These are phyloP conservation scores for Colletotrichum limetticola DNA, from an alignment of 2,329 filamentous ascomycete genomes.

Conservation along the genomic window DNA sequence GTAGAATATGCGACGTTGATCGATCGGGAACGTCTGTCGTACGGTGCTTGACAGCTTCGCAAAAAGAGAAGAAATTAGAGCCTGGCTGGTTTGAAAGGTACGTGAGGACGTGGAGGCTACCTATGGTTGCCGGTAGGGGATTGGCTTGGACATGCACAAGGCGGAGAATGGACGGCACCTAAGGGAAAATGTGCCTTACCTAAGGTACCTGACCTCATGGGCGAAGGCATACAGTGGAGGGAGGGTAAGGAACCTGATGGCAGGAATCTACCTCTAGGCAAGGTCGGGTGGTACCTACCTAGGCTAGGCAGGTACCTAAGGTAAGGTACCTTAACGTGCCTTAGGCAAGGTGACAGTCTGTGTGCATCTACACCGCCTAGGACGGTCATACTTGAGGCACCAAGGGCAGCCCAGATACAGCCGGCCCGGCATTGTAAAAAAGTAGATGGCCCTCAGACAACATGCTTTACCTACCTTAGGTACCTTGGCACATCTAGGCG, in stretches of 20 bases:
- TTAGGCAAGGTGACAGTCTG: background rate
- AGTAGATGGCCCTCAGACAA: no score
- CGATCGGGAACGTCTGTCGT: conserved; percentile 9
- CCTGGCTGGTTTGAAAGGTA: conserved; percentile 11
- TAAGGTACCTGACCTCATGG: background rate
- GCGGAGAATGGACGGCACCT: background rate
- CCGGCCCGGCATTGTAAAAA: no score
- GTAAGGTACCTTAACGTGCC: background rate
- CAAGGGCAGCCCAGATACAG: no score
- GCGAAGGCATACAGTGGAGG: no score
- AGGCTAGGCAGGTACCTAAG: no score
- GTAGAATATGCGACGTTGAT: conserved; percentile 16
- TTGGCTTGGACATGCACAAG: conserved; percentile 2
- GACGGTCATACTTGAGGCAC: background rate
- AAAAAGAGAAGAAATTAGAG: conserved; percentile 24
- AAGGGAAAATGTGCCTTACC: background rate
- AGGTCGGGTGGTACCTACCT: no score
- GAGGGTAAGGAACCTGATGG: no score
- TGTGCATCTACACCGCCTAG: background rate
- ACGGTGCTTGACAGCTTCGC: conserved; percentile 11
- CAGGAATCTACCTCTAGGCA: no score
- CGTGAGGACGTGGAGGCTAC: conserved; percentile 33
- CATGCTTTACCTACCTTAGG: no score
- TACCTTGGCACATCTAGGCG: no score
- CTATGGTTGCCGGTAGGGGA: conserved; percentile 25